Conservation (phyloP, 805 yeast species). For the Sugiyamaella floridensis region DNA sequence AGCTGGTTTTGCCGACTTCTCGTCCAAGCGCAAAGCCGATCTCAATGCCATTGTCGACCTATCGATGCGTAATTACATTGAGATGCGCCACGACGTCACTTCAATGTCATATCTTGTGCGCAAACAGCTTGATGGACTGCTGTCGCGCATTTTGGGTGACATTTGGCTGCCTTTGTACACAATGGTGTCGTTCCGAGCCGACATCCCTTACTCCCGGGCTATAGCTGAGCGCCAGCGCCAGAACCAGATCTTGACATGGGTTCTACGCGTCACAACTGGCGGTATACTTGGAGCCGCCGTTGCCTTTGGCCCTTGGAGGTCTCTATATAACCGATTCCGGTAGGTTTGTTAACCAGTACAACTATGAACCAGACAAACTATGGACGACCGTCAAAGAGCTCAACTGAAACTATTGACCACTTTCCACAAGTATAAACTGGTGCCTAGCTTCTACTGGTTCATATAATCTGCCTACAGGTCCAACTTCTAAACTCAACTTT, state of each 20-base stretch:
- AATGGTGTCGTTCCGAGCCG: slow-evolving; percentile 85
- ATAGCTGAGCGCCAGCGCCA: slow-evolving; percentile 51
- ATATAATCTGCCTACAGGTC: neutral
- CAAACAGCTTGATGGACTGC: slow-evolving; percentile 58
- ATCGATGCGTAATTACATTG: slow-evolving; percentile 74
- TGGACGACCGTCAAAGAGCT: too few relatives aligned
- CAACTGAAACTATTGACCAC: too few relatives aligned
- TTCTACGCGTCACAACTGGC: slow-evolving; percentile 3
- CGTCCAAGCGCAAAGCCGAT: slow-evolving; percentile 53
- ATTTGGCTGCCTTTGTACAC: slow-evolving; percentile 82
- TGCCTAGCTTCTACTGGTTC: too few relatives aligned
- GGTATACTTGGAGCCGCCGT: slow-evolving; percentile 3
- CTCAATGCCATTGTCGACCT: slow-evolving; percentile 67
- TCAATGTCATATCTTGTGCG: slow-evolving; percentile 53
- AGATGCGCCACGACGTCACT: slow-evolving; percentile 78
- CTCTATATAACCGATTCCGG: neutral
- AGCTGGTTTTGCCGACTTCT: slow-evolving; percentile 49
- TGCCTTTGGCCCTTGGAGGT: slow-evolving; percentile 1
- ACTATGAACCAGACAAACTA: too few relatives aligned
- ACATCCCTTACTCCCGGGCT: slow-evolving; percentile 69
- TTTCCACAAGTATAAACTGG: too few relatives aligned
- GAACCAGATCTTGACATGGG: slow-evolving; percentile 37
- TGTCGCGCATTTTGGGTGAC: slow-evolving; percentile 54
- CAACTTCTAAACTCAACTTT: neutral
- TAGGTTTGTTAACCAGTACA: too few relatives aligned